phyloP scores from a whole-genome alignment of 106 monocot species.

The Iris macrosiphon region DNA sequence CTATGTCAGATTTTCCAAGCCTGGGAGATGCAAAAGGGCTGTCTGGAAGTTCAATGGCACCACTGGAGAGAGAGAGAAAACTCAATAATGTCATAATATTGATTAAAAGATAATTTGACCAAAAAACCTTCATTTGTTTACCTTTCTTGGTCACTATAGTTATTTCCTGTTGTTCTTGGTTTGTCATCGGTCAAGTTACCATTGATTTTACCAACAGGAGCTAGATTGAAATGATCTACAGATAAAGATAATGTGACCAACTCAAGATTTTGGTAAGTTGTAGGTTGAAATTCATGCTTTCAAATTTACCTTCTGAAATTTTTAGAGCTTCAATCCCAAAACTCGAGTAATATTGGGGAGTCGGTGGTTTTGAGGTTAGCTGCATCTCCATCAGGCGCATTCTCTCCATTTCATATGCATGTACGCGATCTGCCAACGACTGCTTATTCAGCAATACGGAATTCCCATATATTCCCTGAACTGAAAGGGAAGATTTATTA shows the following conservation, averaged over 20 bases:
- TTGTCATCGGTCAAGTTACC: constrained; percentile 10
- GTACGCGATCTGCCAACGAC: constrained; percentile 12
- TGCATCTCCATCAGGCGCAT: constrained; percentile 18
- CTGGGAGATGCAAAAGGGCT: constrained; percentile 30
- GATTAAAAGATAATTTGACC: neutral
- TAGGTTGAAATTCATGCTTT: neutral
- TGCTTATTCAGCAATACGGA: constrained; percentile 11
- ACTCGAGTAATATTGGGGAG: constrained; percentile 9
- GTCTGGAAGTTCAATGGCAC: constrained; percentile 29
- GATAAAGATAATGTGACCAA: neutral
- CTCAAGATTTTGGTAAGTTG: neutral
- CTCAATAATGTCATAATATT: neutral
- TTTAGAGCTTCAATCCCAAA: constrained; percentile 16
- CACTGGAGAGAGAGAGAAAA: constrained; percentile 10
- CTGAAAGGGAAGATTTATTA: constrained; percentile 4
- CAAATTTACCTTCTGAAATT: constrained; percentile 13
- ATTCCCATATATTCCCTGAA: constrained; percentile 13
- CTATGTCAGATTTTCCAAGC: neutral
- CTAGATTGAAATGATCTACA: constrained; percentile 11
- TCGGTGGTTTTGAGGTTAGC: constrained; percentile 7
- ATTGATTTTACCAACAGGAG: constrained; percentile 10
- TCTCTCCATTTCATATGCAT: constrained; percentile 18
- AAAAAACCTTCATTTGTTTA: neutral
- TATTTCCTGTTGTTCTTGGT: constrained; percentile 4
- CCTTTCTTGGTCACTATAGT: constrained; percentile 18